Conservation (phyloP, 345 rosid genomes). For the Hevea brasiliensis region DNA sequence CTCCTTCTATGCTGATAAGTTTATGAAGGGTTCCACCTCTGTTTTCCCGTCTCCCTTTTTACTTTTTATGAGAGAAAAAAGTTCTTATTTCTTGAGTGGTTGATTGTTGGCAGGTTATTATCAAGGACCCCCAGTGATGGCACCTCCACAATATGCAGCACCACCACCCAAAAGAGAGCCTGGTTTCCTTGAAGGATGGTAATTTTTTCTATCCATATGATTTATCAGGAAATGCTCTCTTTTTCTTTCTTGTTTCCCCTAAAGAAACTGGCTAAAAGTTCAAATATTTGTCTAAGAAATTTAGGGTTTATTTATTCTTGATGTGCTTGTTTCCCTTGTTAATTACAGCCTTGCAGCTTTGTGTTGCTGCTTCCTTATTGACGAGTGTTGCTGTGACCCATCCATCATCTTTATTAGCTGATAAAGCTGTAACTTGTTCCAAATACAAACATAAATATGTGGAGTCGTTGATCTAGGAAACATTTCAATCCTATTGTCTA, state of each 20-base stretch:
- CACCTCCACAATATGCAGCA: conserved; percentile 46
- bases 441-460: no score
- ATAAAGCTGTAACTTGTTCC: neutral
- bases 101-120: conserved; percentile 39
- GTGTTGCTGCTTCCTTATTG: conserved; percentile 67
- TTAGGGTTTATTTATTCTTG: neutral
- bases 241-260: no score
- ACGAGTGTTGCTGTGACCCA: conserved; percentile 79
- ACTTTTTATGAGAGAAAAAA: no score
- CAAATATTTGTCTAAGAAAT: neutral
- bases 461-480: no score
- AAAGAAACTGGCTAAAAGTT: neutral
- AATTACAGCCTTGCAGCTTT: conserved; percentile 58
- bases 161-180: conserved; percentile 32
- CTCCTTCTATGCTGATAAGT: neutral
- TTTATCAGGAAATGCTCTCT: no score
- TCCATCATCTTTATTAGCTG: conserved; percentile 42
- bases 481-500: no score
- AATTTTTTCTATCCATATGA: neutral
- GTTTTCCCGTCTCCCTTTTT: no score
- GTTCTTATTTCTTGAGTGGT: neutral
- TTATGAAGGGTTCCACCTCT: no score
- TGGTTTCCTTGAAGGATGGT: conserved; percentile 55
- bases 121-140: conserved; percentile 50
- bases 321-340: neutral